These are phyloP conservation scores for Termitomyces sp. DNA, from an alignment of 768 basidiomycete species.

Conservation along the genomic window DNA sequence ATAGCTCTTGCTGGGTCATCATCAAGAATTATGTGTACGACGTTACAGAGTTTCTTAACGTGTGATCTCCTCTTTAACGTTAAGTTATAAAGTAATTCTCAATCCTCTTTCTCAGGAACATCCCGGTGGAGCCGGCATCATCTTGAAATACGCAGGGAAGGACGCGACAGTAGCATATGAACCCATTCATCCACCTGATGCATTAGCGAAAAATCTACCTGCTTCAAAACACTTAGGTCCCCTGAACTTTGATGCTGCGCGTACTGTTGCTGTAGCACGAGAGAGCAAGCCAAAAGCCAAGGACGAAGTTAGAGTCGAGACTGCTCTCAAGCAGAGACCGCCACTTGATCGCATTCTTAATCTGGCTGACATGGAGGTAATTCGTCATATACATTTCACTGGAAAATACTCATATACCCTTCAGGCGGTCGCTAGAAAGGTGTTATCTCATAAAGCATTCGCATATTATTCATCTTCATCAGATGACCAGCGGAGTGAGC, in stretches of 20 bases:
- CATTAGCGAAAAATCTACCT: conserved; percentile 69
- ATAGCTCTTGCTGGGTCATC: conserved; percentile 82
- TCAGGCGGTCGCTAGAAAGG: conserved; percentile 67
- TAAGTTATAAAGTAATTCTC: not conserved
- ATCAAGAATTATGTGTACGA: conserved; percentile 81
- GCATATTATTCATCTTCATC: conserved; percentile 86
- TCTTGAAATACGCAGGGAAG: conserved; percentile 79
- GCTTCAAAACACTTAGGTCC: conserved; percentile 70
- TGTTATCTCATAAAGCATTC: conserved; percentile 71
- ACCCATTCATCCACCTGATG: conserved; percentile 83
- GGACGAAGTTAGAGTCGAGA: conserved; percentile 67
- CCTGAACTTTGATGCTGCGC: conserved; percentile 46
- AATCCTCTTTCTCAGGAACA: conserved; percentile 49
- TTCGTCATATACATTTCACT: not conserved
- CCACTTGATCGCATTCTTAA: conserved; percentile 69
- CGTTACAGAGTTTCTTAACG: conserved; percentile 75
- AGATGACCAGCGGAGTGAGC: conserved; percentile 79
- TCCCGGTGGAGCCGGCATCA: conserved; percentile 79
- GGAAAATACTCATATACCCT: not conserved
- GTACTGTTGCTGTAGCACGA: conserved; percentile 30
- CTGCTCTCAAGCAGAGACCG: conserved; percentile 57
- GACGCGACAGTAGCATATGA: conserved; percentile 79
- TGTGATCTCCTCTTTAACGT: conserved; percentile 21
- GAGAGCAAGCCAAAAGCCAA: conserved; percentile 51
- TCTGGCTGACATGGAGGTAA: conserved; percentile 80